Evolutionary conservation across 805 yeast species (phyloP).

Genomic region (Candida caryicola): DNA sequence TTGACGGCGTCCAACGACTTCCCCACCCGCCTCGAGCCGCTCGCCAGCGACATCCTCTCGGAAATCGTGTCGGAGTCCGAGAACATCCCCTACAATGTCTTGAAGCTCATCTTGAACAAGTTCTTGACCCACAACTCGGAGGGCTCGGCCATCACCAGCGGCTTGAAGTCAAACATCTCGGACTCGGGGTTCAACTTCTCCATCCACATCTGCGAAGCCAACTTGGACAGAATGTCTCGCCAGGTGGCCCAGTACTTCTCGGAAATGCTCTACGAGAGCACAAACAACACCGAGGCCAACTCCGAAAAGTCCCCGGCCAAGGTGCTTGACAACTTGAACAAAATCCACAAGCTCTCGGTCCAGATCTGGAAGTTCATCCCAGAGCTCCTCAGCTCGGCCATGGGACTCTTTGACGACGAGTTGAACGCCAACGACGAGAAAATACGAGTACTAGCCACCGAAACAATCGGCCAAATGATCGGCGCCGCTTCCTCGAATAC

Average conservation of each 20-base stretch:
- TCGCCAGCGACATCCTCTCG: constrained; percentile 66
- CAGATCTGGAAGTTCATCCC: constrained; percentile 80
- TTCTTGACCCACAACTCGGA: constrained; percentile 37
- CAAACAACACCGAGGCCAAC: constrained; percentile 23
- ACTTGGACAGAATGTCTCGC: constrained; percentile 71
- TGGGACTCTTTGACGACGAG: constrained; percentile 80
- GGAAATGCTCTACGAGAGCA: constrained; percentile 61
- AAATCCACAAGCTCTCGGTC: constrained; percentile 59
- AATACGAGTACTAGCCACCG: constrained; percentile 66
- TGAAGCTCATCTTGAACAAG: constrained; percentile 63
- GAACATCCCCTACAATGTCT: constrained; percentile 55
- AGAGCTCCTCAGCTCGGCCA: constrained; percentile 65
- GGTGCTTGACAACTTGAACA: constrained; percentile 46
- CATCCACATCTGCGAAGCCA: constrained; percentile 62
- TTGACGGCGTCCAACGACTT: constrained; percentile 41
- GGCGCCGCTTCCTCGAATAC: constrained; percentile 19
- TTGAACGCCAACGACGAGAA: constrained; percentile 65
- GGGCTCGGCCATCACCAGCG: constrained; percentile 21
- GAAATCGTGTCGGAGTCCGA: constrained; percentile 74
- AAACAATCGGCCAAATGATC: constrained; percentile 67
- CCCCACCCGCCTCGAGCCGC: constrained; percentile 53
- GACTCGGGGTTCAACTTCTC: constrained; percentile 67
- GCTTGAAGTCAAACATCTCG: constrained; percentile 16
- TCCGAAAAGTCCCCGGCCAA: constrained; percentile 7
- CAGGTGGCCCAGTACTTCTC: constrained; percentile 76